Conservation (phyloP, 192 early-diverging fungal species). For the Dispira simplex region DNA sequence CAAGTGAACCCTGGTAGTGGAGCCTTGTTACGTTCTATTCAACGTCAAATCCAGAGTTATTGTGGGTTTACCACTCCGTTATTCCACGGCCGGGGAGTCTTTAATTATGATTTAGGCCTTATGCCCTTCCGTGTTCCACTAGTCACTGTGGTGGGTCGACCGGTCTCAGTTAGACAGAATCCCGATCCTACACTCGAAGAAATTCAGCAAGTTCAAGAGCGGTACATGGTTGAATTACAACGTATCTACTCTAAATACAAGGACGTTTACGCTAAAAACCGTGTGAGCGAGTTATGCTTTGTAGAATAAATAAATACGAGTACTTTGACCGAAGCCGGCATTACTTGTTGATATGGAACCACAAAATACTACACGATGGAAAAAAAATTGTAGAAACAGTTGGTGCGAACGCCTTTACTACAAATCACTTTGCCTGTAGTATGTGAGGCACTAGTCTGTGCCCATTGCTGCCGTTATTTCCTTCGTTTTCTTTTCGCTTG, state of each 20-base stretch:
- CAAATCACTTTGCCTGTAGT: too few relatives aligned
- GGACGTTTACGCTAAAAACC: constrained; percentile 21
- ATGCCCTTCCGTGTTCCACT: constrained; percentile 25
- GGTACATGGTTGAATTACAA: constrained; percentile 19
- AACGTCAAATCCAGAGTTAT: constrained; percentile 49
- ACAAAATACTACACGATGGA: too few relatives aligned
- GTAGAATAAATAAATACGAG: constrained; percentile 9
- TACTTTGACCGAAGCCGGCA: too few relatives aligned
- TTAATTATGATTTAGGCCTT: constrained; percentile 58
- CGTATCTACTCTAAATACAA: constrained; percentile 22
- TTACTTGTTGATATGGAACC: too few relatives aligned
- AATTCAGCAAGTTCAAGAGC: constrained; percentile 20
- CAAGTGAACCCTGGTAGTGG: constrained; percentile 54
- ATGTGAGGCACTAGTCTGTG: too few relatives aligned
- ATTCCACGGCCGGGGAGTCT: constrained; percentile 75
- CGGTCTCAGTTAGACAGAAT: constrained; percentile 18
- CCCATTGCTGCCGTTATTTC: too few relatives aligned
- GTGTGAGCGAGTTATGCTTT: constrained; percentile 3
- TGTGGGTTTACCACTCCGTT: constrained; percentile 60
- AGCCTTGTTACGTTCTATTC: constrained; percentile 46
- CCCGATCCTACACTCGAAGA: constrained; percentile 17
- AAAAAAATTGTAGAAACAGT: too few relatives aligned
- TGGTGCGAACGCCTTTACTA: too few relatives aligned
- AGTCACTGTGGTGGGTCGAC: constrained; percentile 23
- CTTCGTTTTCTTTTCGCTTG: too few relatives aligned